Evolutionary conservation across 163 green algal species (phyloP).

Genomic region (Chloroidium sp.): DNA sequence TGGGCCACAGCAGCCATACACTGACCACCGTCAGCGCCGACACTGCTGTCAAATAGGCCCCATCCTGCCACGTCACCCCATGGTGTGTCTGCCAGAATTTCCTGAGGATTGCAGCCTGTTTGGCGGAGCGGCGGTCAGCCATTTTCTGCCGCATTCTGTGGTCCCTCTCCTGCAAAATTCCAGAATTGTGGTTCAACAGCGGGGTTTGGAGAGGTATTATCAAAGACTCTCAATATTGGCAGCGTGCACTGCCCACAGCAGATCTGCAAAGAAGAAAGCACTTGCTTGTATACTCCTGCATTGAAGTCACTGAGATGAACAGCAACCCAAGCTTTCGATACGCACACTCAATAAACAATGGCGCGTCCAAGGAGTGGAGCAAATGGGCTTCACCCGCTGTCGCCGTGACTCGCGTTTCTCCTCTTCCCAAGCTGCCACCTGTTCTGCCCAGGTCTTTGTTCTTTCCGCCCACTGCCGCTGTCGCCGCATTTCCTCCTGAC

Average conservation of each 20-base stretch:
- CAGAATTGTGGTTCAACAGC: not conserved
- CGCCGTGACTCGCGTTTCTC: not conserved
- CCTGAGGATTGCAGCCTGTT: not conserved
- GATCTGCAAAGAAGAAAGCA: not conserved
- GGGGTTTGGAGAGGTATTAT: not conserved
- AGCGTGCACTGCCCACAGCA: not conserved
- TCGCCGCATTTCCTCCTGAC: not conserved
- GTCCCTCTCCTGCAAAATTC: not conserved
- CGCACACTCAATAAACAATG: not conserved
- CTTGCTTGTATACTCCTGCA: not conserved
- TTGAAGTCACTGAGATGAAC: not conserved
- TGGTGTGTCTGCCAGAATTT: conserved; percentile 1
- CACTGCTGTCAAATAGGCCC: not conserved
- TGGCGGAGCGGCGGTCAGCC: not conserved
- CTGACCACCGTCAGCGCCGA: not conserved
- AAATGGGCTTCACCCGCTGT: not conserved
- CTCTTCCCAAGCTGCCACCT: not conserved
- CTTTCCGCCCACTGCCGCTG: not conserved
- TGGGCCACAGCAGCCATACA: not conserved
- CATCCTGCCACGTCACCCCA: not conserved
- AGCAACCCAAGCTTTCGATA: not conserved
- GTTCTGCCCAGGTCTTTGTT: not conserved
- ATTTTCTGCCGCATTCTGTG: not conserved
- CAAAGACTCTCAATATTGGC: not conserved
- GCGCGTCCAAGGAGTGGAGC: no score